These are phyloP conservation scores for Mortierella polycephala DNA, from an alignment of 371 early-diverging fungal genomes.

Conservation along the genomic window DNA sequence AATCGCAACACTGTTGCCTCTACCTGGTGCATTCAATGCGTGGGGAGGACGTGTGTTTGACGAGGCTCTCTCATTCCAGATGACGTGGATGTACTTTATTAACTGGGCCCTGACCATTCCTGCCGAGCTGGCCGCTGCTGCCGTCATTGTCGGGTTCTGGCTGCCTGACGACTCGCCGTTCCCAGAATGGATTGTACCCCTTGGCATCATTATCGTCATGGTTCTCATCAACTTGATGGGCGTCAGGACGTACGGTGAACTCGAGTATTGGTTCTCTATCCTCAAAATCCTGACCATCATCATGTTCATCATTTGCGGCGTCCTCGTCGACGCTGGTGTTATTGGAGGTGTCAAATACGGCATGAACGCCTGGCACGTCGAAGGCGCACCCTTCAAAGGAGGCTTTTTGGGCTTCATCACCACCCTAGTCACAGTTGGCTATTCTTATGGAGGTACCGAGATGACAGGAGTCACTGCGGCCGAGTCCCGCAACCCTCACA, in stretches of 20 bases:
- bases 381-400: constrained; percentile 75
- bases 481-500: constrained; percentile 75
- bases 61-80: constrained; percentile 78
- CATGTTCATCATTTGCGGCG: constrained; percentile 76
- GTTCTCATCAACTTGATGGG: constrained; percentile 71
- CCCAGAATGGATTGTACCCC: constrained; percentile 66
- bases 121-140: constrained; percentile 82
- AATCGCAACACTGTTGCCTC: constrained; percentile 85
- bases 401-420: constrained; percentile 68
- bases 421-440: constrained; percentile 77
- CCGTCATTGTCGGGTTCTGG: constrained; percentile 85
- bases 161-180: constrained; percentile 56
- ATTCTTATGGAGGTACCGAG: constrained; percentile 80
- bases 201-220: constrained; percentile 68
- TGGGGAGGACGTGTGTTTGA: constrained; percentile 87
- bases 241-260: constrained; percentile 78
- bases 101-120: constrained; percentile 88
- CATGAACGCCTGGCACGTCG: constrained; percentile 65
- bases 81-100: constrained; percentile 74
- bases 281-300: constrained; percentile 75
- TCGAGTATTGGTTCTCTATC: constrained; percentile 79
- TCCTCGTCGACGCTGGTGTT: constrained; percentile 63
- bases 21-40: constrained; percentile 85
- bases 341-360: constrained; percentile 56
- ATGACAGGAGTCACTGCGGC: constrained; percentile 79